Percentiles rank a stretch among this genome's conserved stretches.
Conservation (phyloP, 2,329 filamentous ascomycete species). For the Stagonosporopsis rhizophila region DNA sequence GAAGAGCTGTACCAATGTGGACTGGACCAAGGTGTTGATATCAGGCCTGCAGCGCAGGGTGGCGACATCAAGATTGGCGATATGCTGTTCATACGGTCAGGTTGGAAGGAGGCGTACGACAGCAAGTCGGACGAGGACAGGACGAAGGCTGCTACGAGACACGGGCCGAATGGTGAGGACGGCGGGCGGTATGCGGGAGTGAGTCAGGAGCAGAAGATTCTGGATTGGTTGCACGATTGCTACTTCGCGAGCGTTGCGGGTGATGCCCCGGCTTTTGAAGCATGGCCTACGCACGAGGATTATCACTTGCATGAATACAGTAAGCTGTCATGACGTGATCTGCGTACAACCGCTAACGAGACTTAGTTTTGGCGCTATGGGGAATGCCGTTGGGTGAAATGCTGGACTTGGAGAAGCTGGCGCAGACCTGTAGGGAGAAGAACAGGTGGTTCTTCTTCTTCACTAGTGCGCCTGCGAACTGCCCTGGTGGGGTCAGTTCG, state of each 20-base stretch:
- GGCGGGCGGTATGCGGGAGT: conserved; percentile 58
- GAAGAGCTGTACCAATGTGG: conserved; percentile 65
- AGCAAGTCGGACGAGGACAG: conserved; percentile 48
- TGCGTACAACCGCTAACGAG: neutral
- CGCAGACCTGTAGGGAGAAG: conserved; percentile 62
- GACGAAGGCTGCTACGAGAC: conserved; percentile 50
- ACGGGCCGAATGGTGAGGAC: conserved; percentile 52
- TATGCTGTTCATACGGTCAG: conserved; percentile 70
- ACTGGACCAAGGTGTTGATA: conserved; percentile 66
- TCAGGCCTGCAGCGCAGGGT: conserved; percentile 62
- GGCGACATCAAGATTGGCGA: conserved; percentile 67
- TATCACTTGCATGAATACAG: conserved; percentile 22
- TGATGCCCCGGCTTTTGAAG: conserved; percentile 70
- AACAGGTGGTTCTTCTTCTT: conserved; percentile 68
- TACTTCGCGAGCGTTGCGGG: conserved; percentile 72
- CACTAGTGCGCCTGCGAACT: conserved; percentile 66
- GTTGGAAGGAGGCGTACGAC: conserved; percentile 66
- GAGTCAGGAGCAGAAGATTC: conserved; percentile 61
- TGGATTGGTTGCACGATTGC: conserved; percentile 73
- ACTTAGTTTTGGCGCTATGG: conserved; percentile 48
- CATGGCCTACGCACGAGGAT: conserved; percentile 62
- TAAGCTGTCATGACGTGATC: neutral
- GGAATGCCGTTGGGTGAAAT: conserved; percentile 53
- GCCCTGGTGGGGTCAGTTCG: conserved; percentile 58
- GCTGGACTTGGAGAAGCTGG: conserved; percentile 59